Evolutionary conservation across 352 stramenopile genomes (phyloP), one percentile per base, ranked within the genome.

Genomic region (Plasmopara muralis): DNA sequence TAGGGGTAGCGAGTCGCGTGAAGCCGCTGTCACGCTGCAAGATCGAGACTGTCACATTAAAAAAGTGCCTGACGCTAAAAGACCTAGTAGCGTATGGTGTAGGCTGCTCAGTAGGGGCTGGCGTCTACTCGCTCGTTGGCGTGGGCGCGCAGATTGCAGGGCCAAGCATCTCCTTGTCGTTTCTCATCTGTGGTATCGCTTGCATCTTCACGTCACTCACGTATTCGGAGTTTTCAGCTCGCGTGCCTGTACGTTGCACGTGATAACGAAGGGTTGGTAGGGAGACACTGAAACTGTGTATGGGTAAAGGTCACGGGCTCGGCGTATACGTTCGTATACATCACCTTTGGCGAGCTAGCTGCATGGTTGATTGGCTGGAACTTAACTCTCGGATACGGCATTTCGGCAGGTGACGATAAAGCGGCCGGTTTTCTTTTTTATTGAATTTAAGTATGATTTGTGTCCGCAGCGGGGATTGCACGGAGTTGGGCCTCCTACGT

Each of bases 291-390:
- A 53, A 25, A 49, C 0, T 47, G 18, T 46, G 41, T 61, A 5
- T 59, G 38, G 9, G 39, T 60, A 16, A 52, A 89, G 82, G 80
- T 94, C 44, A 92, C 87, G 5, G 87, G 87, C 14, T 94, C 81
- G 20, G 85, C 87, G 15, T 97, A 97, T 44, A 95, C 83, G 15
- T 96, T 95, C 50, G 85, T 93, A 35, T 92, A 93, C 57, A 65
- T 91, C 15, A 90, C 81, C 9, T 91, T 95, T 54, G 87, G 84
- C 25, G 84, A 93, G 42, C 69, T 96, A 20, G 75, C 74, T 1
- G 91, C 87, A 25, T 97, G 88, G 87, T 68, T 96, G 18, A 87
- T 96, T 46, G 89, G 88, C 10, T 97, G 88, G 88, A 96, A 96
- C 57, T 54, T 97, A 30, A 97, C 87, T 43, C 68, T 97, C 14